A percentile compares a stretch with the other conserved stretches of the same genome.
Evolutionary conservation across 179 eudicot genomes (phyloP).

Genomic region (Amaranthus tricolor): DNA sequence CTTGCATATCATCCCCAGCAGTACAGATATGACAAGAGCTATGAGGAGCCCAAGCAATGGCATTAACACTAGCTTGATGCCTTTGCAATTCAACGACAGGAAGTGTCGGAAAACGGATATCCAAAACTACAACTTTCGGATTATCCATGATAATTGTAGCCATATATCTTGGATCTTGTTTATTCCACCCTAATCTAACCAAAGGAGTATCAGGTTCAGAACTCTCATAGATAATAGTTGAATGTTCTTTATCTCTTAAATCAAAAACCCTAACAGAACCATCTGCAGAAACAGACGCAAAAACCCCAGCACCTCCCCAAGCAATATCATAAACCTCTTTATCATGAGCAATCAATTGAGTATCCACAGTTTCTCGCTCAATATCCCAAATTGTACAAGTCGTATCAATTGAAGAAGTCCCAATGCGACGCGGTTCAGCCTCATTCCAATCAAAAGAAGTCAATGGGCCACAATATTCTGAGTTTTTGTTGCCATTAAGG

Average conservation of each 20-base stretch:
- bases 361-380: constrained; percentile 72
- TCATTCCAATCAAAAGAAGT: constrained; percentile 96
- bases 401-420: constrained; percentile 80
- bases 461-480: constrained; percentile 76
- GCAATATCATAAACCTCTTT: constrained; percentile 96
- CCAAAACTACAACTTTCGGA: constrained; percentile 75
- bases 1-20: constrained; percentile 81
- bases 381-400: constrained; percentile 93
- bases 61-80: constrained; percentile 72
- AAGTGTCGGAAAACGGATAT: constrained; percentile 76
- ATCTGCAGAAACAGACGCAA: constrained; percentile 87
- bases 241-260: constrained; percentile 87
- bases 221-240: constrained; percentile 80
- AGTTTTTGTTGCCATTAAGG: constrained; percentile 46
- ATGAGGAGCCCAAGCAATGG: constrained; percentile 88
- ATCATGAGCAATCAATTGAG: constrained; percentile 90
- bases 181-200: constrained; percentile 84
- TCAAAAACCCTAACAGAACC: constrained; percentile 93
- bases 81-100: constrained; percentile 91
- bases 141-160: constrained; percentile 85
- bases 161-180: constrained; percentile 83
- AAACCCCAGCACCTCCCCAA: constrained; percentile 93
- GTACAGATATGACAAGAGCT: constrained; percentile 76
- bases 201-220: constrained; percentile 81
- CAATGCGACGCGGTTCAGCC: constrained; percentile 62